Conservation (phyloP, 768 basidiomycete genomes). For the Sarcodon aspratus region DNA sequence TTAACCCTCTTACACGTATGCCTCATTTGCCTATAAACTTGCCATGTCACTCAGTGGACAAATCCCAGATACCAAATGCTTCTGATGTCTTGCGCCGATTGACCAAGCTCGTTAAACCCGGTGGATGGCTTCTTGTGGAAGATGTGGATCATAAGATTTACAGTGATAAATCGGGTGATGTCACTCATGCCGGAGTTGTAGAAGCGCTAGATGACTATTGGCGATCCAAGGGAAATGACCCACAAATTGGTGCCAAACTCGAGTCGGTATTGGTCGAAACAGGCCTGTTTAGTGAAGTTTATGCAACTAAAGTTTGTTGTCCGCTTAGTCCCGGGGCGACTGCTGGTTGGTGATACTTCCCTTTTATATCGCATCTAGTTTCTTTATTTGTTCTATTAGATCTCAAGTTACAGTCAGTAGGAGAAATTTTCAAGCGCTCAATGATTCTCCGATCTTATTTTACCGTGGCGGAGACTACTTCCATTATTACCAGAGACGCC, state of each 20-base stretch:
- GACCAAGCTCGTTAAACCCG: slow-evolving; percentile 7
- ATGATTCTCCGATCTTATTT: too few species aligned
- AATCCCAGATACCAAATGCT: slow-evolving; percentile 8
- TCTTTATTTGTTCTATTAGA: too few species aligned
- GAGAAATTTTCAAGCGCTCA: too few species aligned
- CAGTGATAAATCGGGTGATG: too few species aligned
- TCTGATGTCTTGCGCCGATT: slow-evolving; percentile 9
- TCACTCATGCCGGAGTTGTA: not conserved
- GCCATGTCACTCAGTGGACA: too few species aligned
- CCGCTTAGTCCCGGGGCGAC: too few species aligned
- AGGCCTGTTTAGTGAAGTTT: not conserved
- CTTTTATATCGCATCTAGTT: too few species aligned
- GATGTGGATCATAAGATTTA: slow-evolving; percentile 2
- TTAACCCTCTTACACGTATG: slow-evolving; percentile 14
- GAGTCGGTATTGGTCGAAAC: not conserved
- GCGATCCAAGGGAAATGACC: not conserved
- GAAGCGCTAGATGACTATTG: not conserved
- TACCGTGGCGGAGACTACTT: too few species aligned
- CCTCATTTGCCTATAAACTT: not conserved
- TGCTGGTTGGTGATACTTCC: too few species aligned
- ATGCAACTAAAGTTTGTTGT: not conserved
- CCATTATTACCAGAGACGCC: too few species aligned
- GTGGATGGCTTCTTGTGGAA: slow-evolving; percentile 12
- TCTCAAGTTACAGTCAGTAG: too few species aligned
- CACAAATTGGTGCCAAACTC: slow-evolving; percentile 1